phyloP scores from a whole-genome alignment of 2,329 filamentous ascomycete species.

The Sporothrix brasiliensis region DNA sequence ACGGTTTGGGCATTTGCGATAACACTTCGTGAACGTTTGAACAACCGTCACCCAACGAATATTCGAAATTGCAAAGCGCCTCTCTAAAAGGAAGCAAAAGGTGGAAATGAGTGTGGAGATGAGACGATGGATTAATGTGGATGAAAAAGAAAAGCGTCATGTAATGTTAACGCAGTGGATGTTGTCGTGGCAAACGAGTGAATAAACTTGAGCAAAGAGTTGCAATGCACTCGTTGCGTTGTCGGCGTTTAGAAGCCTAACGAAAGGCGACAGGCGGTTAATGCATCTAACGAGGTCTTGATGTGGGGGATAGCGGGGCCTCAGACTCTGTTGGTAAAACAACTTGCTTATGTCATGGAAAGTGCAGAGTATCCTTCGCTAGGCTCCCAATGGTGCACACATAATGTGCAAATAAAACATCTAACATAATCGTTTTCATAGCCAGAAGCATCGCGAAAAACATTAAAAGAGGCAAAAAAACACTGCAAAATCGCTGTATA shows the following conservation, averaged over 20 bases:
- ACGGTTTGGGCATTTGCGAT: no score
- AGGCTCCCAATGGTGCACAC: no score
- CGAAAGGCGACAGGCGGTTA: not conserved
- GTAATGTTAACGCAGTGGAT: not conserved
- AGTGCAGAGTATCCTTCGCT: no score
- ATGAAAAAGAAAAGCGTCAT: not conserved
- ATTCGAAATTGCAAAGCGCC: not conserved
- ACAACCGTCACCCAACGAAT: not conserved
- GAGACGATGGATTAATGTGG: not conserved
- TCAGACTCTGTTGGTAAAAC: not conserved
- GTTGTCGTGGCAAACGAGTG: constrained; percentile 18
- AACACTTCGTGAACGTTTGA: not conserved
- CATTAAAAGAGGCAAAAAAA: no score
- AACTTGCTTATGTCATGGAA: no score
- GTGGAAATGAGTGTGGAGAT: not conserved
- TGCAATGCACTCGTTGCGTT: not conserved
- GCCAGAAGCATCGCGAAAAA: no score
- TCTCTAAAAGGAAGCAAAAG: not conserved
- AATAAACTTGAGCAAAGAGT: not conserved
- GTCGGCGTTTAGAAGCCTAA: constrained; percentile 28
- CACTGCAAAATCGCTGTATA: no score
- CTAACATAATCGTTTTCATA: no score
- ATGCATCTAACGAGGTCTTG: constrained; percentile 18
- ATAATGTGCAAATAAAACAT: no score
- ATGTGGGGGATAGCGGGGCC: not conserved